Percentiles rank a stretch among this genome's conserved stretches.
These are phyloP conservation scores for Magnolia changhungtana DNA, from an alignment of 164 flowering plant species.

Conservation along the genomic window DNA sequence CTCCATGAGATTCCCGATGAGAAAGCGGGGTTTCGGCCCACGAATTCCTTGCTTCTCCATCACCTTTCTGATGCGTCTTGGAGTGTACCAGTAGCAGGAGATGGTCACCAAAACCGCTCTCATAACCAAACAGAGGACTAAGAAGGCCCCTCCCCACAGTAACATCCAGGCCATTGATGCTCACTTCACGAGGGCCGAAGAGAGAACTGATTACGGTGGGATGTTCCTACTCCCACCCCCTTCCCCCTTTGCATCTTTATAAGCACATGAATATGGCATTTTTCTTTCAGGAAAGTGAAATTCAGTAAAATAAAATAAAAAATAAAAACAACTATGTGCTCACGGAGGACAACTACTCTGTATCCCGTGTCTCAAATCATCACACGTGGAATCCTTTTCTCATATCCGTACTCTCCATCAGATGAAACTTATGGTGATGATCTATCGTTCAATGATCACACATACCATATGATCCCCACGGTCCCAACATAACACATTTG, in stretches of 20 bases:
- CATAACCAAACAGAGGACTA: neutral
- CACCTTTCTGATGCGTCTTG: conserved; percentile 69
- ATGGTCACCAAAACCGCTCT: conserved; percentile 20
- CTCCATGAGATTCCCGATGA: conserved; percentile 71
- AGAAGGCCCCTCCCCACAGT: neutral
- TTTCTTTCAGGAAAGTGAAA: too few relatives aligned
- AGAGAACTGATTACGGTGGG: neutral
- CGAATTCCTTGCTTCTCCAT: conserved; percentile 92
- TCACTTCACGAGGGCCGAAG: neutral
- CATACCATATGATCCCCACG: too few relatives aligned
- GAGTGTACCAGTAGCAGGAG: conserved; percentile 64
- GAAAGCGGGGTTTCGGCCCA: conserved; percentile 82
- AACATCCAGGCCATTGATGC: neutral
- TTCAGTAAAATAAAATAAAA: too few relatives aligned
- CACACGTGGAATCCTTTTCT: too few relatives aligned
- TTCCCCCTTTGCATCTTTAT: neutral
- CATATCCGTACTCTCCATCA: too few relatives aligned
- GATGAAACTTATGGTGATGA: too few relatives aligned
- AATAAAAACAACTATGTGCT: too few relatives aligned
- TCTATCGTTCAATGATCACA: too few relatives aligned
- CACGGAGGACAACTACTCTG: too few relatives aligned
- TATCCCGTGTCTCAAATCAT: too few relatives aligned
- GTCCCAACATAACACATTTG: too few relatives aligned
- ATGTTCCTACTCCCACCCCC: neutral
- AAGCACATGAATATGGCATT: neutral